Evolutionary conservation across 2,329 filamentous ascomycete genomes (phyloP).

Genomic region (Aspergillus arachidicola): DNA sequence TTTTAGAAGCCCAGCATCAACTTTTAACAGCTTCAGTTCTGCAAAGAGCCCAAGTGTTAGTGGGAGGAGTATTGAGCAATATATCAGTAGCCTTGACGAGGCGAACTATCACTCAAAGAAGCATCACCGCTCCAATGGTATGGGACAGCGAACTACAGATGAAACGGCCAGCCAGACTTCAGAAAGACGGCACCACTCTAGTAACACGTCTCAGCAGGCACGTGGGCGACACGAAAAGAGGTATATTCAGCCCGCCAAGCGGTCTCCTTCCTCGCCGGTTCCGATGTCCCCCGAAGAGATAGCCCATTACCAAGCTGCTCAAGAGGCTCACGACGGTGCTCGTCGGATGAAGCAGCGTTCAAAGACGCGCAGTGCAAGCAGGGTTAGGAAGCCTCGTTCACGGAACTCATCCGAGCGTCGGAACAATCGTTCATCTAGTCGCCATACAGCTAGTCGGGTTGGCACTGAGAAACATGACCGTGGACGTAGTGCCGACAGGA

Average conservation of each 20-base stretch:
- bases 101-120: conserved; percentile 66
- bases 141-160: conserved; percentile 52
- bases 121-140: conserved; percentile 50
- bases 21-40: conserved; percentile 51
- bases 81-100: conserved; percentile 82
- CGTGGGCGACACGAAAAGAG: conserved; percentile 68
- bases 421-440: conserved; percentile 46
- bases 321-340: conserved; percentile 53
- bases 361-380: conserved; percentile 50
- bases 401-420: conserved; percentile 31
- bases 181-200: conserved; percentile 53
- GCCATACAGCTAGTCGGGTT: conserved; percentile 42
- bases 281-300: conserved; percentile 93
- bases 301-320: conserved; percentile 46
- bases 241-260: conserved; percentile 74
- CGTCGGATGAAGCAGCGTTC: conserved; percentile 44
- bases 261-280: conserved; percentile 87
- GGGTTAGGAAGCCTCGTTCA: conserved; percentile 51
- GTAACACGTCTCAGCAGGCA: conserved; percentile 66
- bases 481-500: conserved; percentile 65
- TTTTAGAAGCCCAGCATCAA: conserved; percentile 39
- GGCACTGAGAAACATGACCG: conserved; percentile 41
- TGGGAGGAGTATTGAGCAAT: conserved; percentile 73
- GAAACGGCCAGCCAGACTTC: conserved; percentile 48
- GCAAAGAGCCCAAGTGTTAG: conserved; percentile 61